Evolutionary conservation across 257 asterid species (phyloP).

Genomic region (Nemophila menziesii): DNA sequence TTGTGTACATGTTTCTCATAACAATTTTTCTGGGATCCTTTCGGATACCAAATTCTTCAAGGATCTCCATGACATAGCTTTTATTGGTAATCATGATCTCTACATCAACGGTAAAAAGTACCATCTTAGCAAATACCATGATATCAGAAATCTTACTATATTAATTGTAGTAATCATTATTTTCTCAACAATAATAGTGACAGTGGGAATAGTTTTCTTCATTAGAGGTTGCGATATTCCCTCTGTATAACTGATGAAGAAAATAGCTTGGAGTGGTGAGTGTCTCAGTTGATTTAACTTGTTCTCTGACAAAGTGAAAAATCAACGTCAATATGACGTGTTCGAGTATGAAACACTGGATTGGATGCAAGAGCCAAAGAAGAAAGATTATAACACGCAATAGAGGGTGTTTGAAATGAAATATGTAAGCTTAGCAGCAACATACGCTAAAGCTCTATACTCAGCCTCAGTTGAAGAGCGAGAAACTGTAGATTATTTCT

Average conservation of each 20-base stretch:
- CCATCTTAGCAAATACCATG: conserved; percentile 15
- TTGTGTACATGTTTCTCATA: conserved; percentile 53
- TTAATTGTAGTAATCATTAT: conserved; percentile 27
- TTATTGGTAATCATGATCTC: conserved; percentile 45
- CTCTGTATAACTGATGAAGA: conserved; percentile 33
- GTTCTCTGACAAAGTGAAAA: too few relatives aligned
- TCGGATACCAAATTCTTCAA: conserved; percentile 49
- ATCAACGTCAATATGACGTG: too few relatives aligned
- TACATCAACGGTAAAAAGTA: conserved; percentile 32
- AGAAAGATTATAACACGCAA: too few relatives aligned
- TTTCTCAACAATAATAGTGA: conserved; percentile 17
- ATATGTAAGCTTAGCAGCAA: too few relatives aligned
- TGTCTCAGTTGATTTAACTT: too few relatives aligned
- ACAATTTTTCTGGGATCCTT: conserved; percentile 46
- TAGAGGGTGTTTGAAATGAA: too few relatives aligned
- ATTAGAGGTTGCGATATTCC: conserved; percentile 18
- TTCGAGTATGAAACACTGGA: too few relatives aligned
- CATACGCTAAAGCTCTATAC: too few relatives aligned
- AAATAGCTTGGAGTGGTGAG: conserved; percentile 37
- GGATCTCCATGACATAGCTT: conserved; percentile 34
- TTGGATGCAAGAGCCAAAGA: too few relatives aligned
- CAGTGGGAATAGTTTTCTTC: conserved; percentile 24
- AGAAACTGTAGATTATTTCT: too few relatives aligned
- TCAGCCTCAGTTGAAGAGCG: too few relatives aligned
- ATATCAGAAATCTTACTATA: conserved; percentile 27